Percentiles rank a stretch among this genome's conserved stretches.
phyloP scores from a whole-genome alignment of 495 filamentous ascomycete genomes.

The Sphaerosporella brunnea region DNA sequence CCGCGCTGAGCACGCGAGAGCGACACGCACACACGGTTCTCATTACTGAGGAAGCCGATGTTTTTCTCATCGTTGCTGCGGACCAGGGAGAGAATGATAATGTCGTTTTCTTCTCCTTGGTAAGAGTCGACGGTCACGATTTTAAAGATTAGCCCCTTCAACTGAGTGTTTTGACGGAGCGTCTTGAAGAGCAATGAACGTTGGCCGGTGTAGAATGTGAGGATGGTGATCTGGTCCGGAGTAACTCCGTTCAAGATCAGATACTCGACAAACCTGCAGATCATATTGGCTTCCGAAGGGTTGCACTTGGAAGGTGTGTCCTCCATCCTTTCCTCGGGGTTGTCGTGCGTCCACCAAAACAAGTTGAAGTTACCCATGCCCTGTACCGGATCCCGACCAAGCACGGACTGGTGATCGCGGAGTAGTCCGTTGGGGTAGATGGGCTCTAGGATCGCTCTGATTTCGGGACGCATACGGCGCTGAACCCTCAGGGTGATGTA shows the following conservation, averaged over 20 bases:
- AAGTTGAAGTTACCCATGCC: conserved; percentile 59
- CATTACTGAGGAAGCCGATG: conserved; percentile 30
- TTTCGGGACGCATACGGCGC: conserved; percentile 57
- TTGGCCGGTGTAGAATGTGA: conserved; percentile 89
- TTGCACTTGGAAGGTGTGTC: conserved; percentile 55
- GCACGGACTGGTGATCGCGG: conserved; percentile 52
- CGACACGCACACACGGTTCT: conserved; percentile 74
- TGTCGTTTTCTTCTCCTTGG: conserved; percentile 85
- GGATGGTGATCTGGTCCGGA: conserved; percentile 50
- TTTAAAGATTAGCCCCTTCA: conserved; percentile 38
- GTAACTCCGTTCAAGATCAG: conserved; percentile 48
- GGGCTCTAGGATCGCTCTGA: conserved; percentile 42
- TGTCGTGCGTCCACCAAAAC: conserved; percentile 35
- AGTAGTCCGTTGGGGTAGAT: conserved; percentile 46
- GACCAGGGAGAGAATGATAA: conserved; percentile 70
- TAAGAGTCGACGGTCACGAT: conserved; percentile 81
- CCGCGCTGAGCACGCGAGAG: conserved; percentile 72
- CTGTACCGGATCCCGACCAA: conserved; percentile 40
- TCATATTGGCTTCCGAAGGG: conserved; percentile 56
- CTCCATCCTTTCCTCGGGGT: conserved; percentile 44
- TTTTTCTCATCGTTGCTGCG: conserved; percentile 39
- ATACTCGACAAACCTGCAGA: conserved; percentile 53
- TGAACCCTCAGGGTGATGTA: conserved; percentile 45
- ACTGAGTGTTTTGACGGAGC: conserved; percentile 35
- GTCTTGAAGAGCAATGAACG: conserved; percentile 41